phyloP scores from a whole-genome alignment of 2,329 filamentous ascomycete species.

The Clathrospora elynae region DNA sequence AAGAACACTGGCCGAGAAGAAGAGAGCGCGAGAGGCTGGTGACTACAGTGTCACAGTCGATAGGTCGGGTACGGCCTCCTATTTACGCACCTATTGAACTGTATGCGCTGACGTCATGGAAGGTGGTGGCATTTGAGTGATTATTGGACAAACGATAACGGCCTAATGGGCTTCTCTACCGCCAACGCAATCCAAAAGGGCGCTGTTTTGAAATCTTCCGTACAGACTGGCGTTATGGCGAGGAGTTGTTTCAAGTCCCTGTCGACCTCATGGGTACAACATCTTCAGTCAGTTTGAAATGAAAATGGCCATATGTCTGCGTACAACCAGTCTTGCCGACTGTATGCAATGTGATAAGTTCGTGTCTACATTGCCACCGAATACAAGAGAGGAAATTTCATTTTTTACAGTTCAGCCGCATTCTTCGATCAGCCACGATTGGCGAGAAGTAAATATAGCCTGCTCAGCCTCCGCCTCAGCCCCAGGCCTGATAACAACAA shows the following conservation, averaged over 20 bases:
- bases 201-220: not conserved
- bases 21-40: constrained; percentile 33
- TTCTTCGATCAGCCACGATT: constrained; percentile 13
- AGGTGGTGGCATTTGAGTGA: not conserved
- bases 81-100: no score
- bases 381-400: not conserved
- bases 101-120: not conserved
- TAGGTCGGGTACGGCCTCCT: constrained; percentile 36
- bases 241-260: no score
- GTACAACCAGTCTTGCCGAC: no score
- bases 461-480: constrained; percentile 25
- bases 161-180: not conserved
- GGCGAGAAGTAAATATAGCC: constrained; percentile 26
- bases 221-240: no score
- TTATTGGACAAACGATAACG: not conserved
- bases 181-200: not conserved
- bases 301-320: no score
- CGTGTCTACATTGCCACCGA: not conserved
- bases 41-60: constrained; percentile 47
- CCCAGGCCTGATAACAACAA: not conserved
- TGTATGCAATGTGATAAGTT: not conserved
- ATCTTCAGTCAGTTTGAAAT: no score
- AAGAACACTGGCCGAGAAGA: constrained; percentile 33
- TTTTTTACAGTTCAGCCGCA: constrained; percentile 13
- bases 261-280: no score